Percentiles rank a stretch among this genome's conserved stretches.
Evolutionary conservation across 2,329 filamentous ascomycete genomes (phyloP).

Genomic region (Trichoderma gracile): DNA sequence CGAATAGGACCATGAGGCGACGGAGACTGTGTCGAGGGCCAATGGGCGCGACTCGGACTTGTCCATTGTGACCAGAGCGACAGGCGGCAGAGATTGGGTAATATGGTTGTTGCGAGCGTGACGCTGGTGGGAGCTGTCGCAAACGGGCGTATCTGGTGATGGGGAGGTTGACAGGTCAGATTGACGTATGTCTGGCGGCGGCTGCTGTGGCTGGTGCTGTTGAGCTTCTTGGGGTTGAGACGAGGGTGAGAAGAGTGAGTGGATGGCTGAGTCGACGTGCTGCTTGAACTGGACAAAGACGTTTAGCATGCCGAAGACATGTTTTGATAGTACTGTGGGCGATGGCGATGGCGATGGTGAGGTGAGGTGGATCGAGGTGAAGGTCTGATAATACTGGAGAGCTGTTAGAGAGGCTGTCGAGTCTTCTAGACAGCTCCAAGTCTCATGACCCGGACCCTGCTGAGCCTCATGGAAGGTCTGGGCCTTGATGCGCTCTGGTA

Average conservation of each 20-base stretch:
- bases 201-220: constrained; percentile 23
- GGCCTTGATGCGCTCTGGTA: background rate
- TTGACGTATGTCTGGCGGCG: constrained; percentile 14
- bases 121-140: constrained; percentile 15
- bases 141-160: constrained; percentile 2
- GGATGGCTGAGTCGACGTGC: constrained; percentile 43
- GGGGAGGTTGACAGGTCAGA: background rate
- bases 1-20: constrained; percentile 36
- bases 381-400: background rate
- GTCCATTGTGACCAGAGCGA: constrained; percentile 17
- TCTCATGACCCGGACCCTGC: constrained; percentile 6
- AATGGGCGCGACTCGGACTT: background rate
- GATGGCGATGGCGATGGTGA: background rate
- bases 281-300: constrained; percentile 29
- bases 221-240: constrained; percentile 23
- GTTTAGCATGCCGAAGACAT: constrained; percentile 29
- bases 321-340: background rate
- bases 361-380: background rate
- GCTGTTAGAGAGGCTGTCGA: background rate
- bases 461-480: background rate
- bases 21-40: constrained; percentile 30
- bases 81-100: background rate
- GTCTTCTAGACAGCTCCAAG: background rate
- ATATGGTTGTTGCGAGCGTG: too few relatives aligned
- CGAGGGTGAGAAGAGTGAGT: constrained; percentile 32